phyloP scores from a whole-genome alignment of 1,284 basidiomycete species.

The Violaceomyces palustris region DNA sequence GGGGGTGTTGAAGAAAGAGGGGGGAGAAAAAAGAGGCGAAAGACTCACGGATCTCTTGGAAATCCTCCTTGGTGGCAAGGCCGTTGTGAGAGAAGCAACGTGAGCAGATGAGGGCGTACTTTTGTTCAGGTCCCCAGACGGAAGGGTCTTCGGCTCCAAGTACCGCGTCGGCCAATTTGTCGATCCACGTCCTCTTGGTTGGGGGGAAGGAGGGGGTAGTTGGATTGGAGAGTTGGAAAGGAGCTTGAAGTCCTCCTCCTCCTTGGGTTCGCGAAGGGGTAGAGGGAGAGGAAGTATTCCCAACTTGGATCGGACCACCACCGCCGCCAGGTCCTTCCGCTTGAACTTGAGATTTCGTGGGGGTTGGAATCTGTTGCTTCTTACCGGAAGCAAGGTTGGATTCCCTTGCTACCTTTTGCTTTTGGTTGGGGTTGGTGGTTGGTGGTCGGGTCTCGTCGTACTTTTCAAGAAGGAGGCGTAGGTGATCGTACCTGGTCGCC shows the following conservation, averaged over 20 bases:
- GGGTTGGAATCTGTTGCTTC: too few relatives aligned
- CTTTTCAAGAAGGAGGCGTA: slow-evolving; percentile 79
- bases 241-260: too few relatives aligned
- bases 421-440: slow-evolving; percentile 2
- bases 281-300: too few relatives aligned
- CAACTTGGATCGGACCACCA: too few relatives aligned
- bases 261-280: too few relatives aligned
- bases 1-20: neutral
- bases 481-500: slow-evolving; percentile 90
- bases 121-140: slow-evolving; percentile 52
- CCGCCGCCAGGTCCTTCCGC: too few relatives aligned
- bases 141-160: slow-evolving; percentile 53
- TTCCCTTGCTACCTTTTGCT: too few relatives aligned
- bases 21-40: too few relatives aligned
- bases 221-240: too few relatives aligned
- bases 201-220: too few relatives aligned
- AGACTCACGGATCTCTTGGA: slow-evolving; percentile 79
- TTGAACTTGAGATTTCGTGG: too few relatives aligned
- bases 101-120: slow-evolving; percentile 87
- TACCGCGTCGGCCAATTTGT: slow-evolving; percentile 54
- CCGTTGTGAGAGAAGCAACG: slow-evolving; percentile 92
- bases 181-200: slow-evolving; percentile 48
- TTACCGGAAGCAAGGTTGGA: too few relatives aligned
- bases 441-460: slow-evolving; percentile 66
- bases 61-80: slow-evolving; percentile 79